Percentiles rank a stretch among this genome's conserved stretches.
These are phyloP conservation scores for Kockiozyma suomiensis DNA, from an alignment of 805 yeast species.

Conservation along the genomic window DNA sequence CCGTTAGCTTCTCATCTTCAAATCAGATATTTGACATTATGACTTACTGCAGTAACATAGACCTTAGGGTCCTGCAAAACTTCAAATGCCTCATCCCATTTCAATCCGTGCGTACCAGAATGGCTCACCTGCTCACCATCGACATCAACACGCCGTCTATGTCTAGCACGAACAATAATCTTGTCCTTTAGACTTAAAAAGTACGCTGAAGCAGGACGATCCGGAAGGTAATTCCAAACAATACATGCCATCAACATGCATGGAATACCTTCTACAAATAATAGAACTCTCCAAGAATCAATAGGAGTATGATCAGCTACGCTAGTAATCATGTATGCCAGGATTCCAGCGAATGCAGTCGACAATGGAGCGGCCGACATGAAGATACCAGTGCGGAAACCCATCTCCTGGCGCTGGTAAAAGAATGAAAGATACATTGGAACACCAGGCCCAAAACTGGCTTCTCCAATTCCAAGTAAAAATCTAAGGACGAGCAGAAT, in stretches of 20 bases:
- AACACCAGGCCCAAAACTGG: constrained; percentile 50
- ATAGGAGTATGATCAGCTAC: constrained; percentile 31
- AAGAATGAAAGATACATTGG: constrained; percentile 46
- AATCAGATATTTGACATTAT: neutral
- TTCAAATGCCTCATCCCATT: constrained; percentile 31
- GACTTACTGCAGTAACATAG: constrained; percentile 32
- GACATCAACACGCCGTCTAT: constrained; percentile 27
- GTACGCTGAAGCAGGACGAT: constrained; percentile 51
- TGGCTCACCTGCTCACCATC: constrained; percentile 32
- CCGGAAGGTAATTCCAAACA: constrained; percentile 42
- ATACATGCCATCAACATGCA: constrained; percentile 47
- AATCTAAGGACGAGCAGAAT: constrained; percentile 52
- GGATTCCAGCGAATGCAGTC: constrained; percentile 48
- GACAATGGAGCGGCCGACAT: constrained; percentile 46
- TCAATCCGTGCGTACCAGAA: constrained; percentile 24
- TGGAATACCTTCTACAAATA: constrained; percentile 49
- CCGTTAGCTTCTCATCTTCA: neutral
- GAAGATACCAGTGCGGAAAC: constrained; percentile 46
- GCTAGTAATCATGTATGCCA: constrained; percentile 41
- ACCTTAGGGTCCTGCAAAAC: constrained; percentile 34
- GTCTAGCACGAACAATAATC: constrained; percentile 31
- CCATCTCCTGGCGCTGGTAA: constrained; percentile 46
- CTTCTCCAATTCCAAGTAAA: constrained; percentile 49
- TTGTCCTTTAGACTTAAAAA: constrained; percentile 41
- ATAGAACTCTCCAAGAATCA: constrained; percentile 50